Evolutionary conservation across 257 asterid species (phyloP).

Genomic region (Echites panduratus): DNA sequence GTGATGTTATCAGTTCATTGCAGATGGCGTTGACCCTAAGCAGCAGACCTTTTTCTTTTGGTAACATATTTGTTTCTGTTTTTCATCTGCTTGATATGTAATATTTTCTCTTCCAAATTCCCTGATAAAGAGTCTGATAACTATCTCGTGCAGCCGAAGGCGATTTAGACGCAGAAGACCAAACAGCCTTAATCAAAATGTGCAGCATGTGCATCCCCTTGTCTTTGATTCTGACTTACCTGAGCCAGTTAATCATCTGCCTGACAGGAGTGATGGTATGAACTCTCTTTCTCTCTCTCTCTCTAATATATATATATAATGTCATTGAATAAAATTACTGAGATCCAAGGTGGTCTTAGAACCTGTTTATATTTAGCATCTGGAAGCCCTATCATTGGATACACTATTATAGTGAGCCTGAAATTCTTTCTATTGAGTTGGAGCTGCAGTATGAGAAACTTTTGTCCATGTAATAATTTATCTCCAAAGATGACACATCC

Average conservation of each 20-base stretch:
- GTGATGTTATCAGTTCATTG: conserved; percentile 50
- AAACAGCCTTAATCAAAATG: conserved; percentile 39
- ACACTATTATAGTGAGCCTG: not conserved
- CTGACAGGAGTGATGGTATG: conserved; percentile 72
- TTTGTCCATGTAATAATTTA: not conserved
- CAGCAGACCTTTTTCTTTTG: conserved; percentile 76
- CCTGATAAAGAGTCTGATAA: conserved; percentile 24
- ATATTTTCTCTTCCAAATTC: conserved; percentile 20
- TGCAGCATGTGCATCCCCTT: conserved; percentile 72
- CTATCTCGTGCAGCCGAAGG: conserved; percentile 53
- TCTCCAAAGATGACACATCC: not conserved
- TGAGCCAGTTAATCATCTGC: conserved; percentile 39
- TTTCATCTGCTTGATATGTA: conserved; percentile 19
- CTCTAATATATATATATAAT: not conserved
- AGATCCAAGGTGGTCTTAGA: not conserved
- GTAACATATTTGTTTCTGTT: conserved; percentile 38
- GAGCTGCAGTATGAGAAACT: not conserved
- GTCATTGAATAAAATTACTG: not conserved
- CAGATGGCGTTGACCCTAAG: conserved; percentile 88
- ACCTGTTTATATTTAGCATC: not conserved
- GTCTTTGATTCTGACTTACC: conserved; percentile 56
- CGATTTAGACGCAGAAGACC: conserved; percentile 48
- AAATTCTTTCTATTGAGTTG: not conserved
- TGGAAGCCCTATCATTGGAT: not conserved
- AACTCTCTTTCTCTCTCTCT: not conserved